A percentile compares a stretch with the other conserved stretches of the same genome.
Conservation (phyloP, 305 asterid species). For the Fraxinus nigra region DNA sequence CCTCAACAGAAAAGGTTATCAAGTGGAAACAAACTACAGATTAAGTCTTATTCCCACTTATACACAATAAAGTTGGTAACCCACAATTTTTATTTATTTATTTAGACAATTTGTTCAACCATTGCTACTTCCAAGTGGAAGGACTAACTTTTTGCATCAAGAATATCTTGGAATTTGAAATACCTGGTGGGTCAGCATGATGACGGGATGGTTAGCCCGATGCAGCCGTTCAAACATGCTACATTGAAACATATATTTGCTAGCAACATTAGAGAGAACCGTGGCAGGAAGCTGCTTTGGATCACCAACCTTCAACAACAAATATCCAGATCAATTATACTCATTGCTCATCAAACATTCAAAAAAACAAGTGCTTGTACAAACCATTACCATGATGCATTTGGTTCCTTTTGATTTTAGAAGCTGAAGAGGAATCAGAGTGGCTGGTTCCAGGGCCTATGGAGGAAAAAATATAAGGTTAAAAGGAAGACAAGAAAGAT, state of each 20-base stretch:
- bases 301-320: constrained; percentile 76
- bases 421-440: constrained; percentile 96
- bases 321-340: constrained; percentile 18
- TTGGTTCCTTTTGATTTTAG: constrained; percentile 83
- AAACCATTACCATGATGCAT: constrained; percentile 81
- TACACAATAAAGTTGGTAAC: background rate
- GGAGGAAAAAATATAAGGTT: constrained; percentile 19
- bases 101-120: background rate
- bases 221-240: constrained; percentile 99
- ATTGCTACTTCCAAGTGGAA: constrained; percentile 15
- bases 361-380: constrained; percentile 11
- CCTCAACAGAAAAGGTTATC: constrained; percentile 3
- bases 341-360: constrained; percentile 17
- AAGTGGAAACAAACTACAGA: background rate
- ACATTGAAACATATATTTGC: constrained; percentile 85
- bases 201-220: constrained; percentile 96
- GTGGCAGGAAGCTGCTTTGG: constrained; percentile 99
- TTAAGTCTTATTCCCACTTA: background rate
- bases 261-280: constrained; percentile 87
- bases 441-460: constrained; percentile 98
- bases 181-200: constrained; percentile 96
- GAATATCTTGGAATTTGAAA: constrained; percentile 14
- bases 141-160: constrained; percentile 8
- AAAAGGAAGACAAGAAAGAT: constrained; percentile 20
- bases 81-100: background rate